Evolutionary conservation across 1,284 basidiomycete genomes (phyloP), one percentile per base, ranked within the genome.

Genomic region (Polyporus tsugae): DNA sequence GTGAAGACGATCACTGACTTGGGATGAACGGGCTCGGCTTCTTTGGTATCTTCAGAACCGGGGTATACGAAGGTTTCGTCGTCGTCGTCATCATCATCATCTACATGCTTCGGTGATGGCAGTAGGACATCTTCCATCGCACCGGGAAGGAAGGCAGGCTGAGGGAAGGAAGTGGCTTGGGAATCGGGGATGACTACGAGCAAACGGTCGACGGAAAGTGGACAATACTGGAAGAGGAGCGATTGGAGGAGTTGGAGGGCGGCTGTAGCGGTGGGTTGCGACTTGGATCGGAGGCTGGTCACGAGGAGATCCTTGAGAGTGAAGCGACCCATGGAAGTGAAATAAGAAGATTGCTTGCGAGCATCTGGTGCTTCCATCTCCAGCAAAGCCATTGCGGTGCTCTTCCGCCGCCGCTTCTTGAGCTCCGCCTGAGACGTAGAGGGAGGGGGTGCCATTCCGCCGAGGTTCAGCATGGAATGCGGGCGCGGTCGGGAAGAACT

Each of bases 291-390:
- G 33, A 97, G 80, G 75, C 95, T 96, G 60, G 94, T 87, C 59
- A 95, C 77, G 5, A 98, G 81, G 35, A 98, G 85, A 75, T 98
- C 96, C 76, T 95, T 96, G 25, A 98, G 83, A 2, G 94, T 97
- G 81, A 96, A 98, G 19, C 95, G 89, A 15, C 91, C 94, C 79
- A 92, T 88, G 0, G 94, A 91, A 4, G 91, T 95, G 78, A 95
- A 94, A 80, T 97, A 97, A 72, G 91, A 90, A 0, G 92, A 89
- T 62, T 85, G 86, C 63, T 86, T 87, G 53, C 86, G 84, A 9
- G 89, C 88, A 17, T 87, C 88, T 1, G 91, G 92, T 4, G 90
- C 91, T 78, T 95, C 93, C 85, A 95, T 89, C 78, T 96, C 93
- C 62, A 96, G 81, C 15, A 96, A 80, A 13, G 88, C 83, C 92